Percentiles rank a stretch among this genome's conserved stretches.
Conservation (phyloP, 73 alveolate genomes). For the Loxodes magnus region DNA sequence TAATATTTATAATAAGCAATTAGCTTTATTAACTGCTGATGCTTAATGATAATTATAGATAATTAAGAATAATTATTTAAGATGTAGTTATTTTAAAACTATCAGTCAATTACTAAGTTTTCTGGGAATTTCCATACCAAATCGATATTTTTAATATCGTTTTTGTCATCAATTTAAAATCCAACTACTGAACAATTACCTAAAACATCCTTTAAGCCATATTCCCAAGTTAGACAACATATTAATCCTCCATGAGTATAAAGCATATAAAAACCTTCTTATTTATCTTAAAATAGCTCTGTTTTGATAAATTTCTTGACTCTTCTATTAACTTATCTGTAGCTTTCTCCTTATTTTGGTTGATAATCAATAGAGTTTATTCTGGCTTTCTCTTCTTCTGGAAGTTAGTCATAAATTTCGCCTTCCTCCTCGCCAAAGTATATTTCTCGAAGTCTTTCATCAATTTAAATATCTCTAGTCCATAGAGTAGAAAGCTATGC, state of each 20-base stretch:
- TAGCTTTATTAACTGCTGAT: no score
- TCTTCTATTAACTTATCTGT: slow-evolving; percentile 33
- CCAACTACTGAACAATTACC: slow-evolving; percentile 45
- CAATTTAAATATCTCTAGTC: slow-evolving; percentile 12
- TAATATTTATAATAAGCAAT: no score
- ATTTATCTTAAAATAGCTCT: not conserved
- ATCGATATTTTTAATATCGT: not conserved
- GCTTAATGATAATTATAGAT: no score
- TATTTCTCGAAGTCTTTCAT: slow-evolving; percentile 31
- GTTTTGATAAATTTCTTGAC: slow-evolving; percentile 13
- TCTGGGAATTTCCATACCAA: slow-evolving; percentile 26
- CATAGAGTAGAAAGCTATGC: slow-evolving; percentile 41
- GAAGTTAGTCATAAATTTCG: slow-evolving; percentile 32
- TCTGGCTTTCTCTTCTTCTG: slow-evolving; percentile 24
- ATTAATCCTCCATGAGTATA: slow-evolving; percentile 59
- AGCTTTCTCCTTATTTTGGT: slow-evolving; percentile 49
- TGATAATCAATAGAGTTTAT: slow-evolving; percentile 20
- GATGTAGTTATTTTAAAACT: no score
- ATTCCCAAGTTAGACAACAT: slow-evolving; percentile 15
- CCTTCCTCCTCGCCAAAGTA: slow-evolving; percentile 59
- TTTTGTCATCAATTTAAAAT: slow-evolving; percentile 9
- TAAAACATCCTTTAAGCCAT: slow-evolving; percentile 28
- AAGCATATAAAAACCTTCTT: slow-evolving; percentile 19
- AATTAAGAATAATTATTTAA: no score
- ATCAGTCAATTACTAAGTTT: no score